Conservation (phyloP, 2,329 filamentous ascomycete species). For the Nemania bipapillata region DNA sequence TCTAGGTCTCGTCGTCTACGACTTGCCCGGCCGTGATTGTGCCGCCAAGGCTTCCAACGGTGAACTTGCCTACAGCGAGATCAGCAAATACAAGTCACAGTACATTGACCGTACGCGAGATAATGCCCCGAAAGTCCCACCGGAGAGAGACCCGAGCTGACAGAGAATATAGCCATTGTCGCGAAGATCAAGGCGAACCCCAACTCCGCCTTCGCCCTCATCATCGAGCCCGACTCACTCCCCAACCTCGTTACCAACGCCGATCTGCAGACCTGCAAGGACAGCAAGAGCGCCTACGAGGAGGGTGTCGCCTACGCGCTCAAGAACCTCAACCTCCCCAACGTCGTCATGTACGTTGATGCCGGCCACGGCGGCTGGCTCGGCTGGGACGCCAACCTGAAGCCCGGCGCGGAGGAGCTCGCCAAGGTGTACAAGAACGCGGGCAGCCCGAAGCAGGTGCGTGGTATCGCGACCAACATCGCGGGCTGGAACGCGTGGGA, state of each 20-base stretch:
- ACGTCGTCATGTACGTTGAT: conserved; percentile 69
- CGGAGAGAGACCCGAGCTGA: neutral
- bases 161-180: conserved; percentile 53
- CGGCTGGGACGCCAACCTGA: conserved; percentile 67
- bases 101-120: conserved; percentile 61
- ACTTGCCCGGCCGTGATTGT: conserved; percentile 69
- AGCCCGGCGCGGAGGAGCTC: conserved; percentile 61
- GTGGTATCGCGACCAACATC: conserved; percentile 68
- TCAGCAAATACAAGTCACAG: conserved; percentile 62
- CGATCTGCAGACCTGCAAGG: conserved; percentile 61
- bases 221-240: conserved; percentile 68
- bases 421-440: conserved; percentile 64
- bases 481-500: conserved; percentile 66
- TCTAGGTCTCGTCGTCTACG: conserved; percentile 65
- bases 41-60: conserved; percentile 69
- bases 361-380: conserved; percentile 70
- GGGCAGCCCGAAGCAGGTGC: conserved; percentile 63
- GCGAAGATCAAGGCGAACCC: conserved; percentile 58
- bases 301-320: conserved; percentile 65
- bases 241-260: conserved; percentile 70
- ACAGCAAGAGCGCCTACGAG: conserved; percentile 61
- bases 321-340: conserved; percentile 64
- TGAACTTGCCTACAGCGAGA: conserved; percentile 64
- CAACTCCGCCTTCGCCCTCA: conserved; percentile 59
- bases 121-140: neutral